Conservation (phyloP, 139 green algal genomes). For the Auxenochlorella pyrenoidosa region DNA sequence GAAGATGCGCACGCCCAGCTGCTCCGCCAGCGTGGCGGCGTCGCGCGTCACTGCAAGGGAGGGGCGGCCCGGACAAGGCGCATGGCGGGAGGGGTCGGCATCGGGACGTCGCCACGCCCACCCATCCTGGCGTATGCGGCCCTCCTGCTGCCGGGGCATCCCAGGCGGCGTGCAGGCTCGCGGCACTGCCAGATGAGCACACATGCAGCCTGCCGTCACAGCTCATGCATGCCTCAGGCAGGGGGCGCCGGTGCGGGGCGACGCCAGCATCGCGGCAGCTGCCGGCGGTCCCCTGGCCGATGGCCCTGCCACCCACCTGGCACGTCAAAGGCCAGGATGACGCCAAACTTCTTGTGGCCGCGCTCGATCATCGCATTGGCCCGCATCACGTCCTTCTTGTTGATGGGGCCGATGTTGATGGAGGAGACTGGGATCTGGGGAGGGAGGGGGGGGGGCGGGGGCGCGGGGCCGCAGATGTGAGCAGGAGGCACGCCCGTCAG, state of each 20-base stretch:
- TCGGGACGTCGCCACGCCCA: not conserved
- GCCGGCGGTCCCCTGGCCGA: too few species aligned
- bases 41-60: constrained; percentile 73
- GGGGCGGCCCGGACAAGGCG: not conserved
- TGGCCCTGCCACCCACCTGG: too few species aligned
- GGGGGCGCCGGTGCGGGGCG: too few species aligned
- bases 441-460: not conserved
- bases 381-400: constrained; percentile 95
- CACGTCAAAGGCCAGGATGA: constrained; percentile 98
- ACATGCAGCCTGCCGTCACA: too few species aligned
- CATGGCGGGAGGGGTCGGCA: not conserved
- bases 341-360: constrained; percentile 88
- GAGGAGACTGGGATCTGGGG: constrained; percentile 85
- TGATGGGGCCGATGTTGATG: constrained; percentile 95
- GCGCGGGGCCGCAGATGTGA: too few species aligned
- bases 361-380: constrained; percentile 96
- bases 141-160: too few species aligned
- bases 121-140: too few species aligned
- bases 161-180: too few species aligned
- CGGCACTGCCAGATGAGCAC: too few species aligned
- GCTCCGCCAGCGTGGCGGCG: constrained; percentile 83
- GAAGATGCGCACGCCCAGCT: constrained; percentile 92
- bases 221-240: too few species aligned
- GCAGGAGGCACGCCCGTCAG: too few species aligned
- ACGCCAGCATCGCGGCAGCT: too few species aligned